phyloP scores from a whole-genome alignment of 192 early-diverging fungal species.

The Umbelopsis sp. region DNA sequence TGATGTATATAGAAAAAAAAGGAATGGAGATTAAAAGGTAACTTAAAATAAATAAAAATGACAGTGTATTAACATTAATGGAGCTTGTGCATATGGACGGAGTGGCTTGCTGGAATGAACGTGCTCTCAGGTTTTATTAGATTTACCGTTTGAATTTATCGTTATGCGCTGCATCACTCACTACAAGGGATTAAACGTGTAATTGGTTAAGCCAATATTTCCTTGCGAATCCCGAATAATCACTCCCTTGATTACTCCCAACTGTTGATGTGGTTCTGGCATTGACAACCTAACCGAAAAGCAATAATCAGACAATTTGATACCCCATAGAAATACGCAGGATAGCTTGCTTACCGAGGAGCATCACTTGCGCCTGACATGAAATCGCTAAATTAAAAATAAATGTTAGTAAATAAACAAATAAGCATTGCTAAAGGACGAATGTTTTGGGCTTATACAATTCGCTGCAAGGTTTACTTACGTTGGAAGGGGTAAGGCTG shows the following conservation, averaged over 20 bases:
- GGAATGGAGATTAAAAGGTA: conserved; percentile 2
- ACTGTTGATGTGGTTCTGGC: conserved; percentile 55
- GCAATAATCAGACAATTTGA: background rate
- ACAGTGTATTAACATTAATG: background rate
- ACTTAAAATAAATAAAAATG: background rate
- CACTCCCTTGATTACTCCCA: conserved; percentile 53
- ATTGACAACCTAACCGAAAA: conserved; percentile 41
- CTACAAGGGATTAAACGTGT: conserved; percentile 39
- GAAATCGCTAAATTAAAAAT: conserved; percentile 38
- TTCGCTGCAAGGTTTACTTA: conserved; percentile 5
- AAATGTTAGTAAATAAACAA: too few species aligned
- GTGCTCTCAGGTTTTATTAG: background rate
- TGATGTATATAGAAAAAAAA: background rate
- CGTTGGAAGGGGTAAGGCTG: conserved; percentile 55
- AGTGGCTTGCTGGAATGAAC: conserved; percentile 14
- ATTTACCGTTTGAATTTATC: background rate
- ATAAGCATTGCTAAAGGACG: too few species aligned
- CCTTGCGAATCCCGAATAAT: conserved; percentile 60
- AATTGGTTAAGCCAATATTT: conserved; percentile 58
- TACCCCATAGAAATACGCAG: background rate
- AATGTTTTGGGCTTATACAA: too few species aligned
- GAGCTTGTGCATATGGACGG: background rate
- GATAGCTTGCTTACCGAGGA: conserved; percentile 28
- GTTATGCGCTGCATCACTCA: background rate
- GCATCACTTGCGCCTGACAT: conserved; percentile 54